Evolutionary conservation across 2,329 filamentous ascomycete genomes (phyloP), one percentile per base, ranked within the genome.

Genomic region (Fusarium sp.): DNA sequence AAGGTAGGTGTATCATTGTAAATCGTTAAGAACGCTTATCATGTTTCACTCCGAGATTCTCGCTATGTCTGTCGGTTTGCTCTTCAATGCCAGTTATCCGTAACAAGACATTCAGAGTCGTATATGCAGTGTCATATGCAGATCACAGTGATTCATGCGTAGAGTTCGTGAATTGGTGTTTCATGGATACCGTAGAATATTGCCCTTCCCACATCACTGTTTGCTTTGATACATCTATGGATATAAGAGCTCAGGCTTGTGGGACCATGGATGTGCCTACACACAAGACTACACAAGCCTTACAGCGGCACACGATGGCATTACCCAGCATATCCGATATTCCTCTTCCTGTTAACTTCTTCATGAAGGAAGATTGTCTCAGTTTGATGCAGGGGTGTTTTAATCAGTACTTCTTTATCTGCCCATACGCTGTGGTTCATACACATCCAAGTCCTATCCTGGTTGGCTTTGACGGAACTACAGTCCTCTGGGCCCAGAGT

Each of bases 401-500:
- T 8, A 36, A 15, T 11, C 24, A 17, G 7, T 54, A 41, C 31
- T 67, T 55, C n/a, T 20, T 42, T 13, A 9, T 52, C 6, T 28
- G 15, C 13, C 49, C 55, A 7, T 68, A 47, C 6, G 17, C 42
- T 20, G 22, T 39, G 20, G 26, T 58, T 6, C 18, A 48, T 12
- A 26, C 45, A 22, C 17, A 8, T 15, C 62, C 62, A 22, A 71
- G 33, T n/a, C 17, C 68, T 22, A 63, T 72, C 18, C 28, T 70
- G 41, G n/a, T 66, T 38, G 28, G 36, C 45, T 22, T 17, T 1
- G 22, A 57, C 12, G 36, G 24, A 11, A 49, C 17, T 10, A 22
- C 59, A 18, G 55, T 64, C 13, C 68, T 75, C 22, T 75, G 52
- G 44, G 72, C 63, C 13, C 41, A 38, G 15, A 65, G 51, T 20